Base-by-base conservation (phyloP, 164 flowering plant genomes). In the Macadamia tetraphylla region DNA sequence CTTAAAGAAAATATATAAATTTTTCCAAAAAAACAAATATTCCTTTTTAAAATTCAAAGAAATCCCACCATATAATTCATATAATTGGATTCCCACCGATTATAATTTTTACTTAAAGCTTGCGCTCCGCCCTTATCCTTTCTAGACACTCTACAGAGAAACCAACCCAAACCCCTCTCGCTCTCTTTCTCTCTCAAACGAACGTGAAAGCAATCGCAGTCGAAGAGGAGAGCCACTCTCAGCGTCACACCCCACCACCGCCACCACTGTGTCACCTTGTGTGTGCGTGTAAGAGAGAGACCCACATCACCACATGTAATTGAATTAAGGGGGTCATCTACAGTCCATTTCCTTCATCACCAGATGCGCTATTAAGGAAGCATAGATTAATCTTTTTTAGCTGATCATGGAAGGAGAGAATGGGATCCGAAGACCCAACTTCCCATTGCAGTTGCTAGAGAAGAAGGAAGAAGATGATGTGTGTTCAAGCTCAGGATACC, bases 71-170 rank as follows among this genome's bases (percentile, higher is more conserved):
- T 74, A 79, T 78, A 77, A 81, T 80, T 23, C 23, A 23, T 23
- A 23, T 23, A 23, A 23, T 23, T 23, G 23, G 23, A 35, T 35
- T 84, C 81, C 79, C 83, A 82, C 87, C 85, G 86, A 83, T 85
- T 83, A 70, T 79, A 78, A 81, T 81, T 81, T 84, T 84, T 86
- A 84, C 87, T 84, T 81, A 79, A 83, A 86, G 87, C 86, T 79
- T 79, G 69, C 71, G 68, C 70, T 49, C 69, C 67, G 67, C 60
- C 49, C 58, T 58, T 64, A 64, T 60, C 43, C 57, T 65, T 71
- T 66, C 64, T 66, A 64, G 71, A 11, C 7, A 3, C 51, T 46
- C 51, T 46, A 46, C 51, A 46, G 12, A 46, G 51, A 46, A 11
- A 46, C 51, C 51, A 46, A 46, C 51, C 51, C 9, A 46, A 46